These are phyloP conservation scores for Irpex lacteus DNA, from an alignment of 1,284 basidiomycete genomes.

Conservation along the genomic window DNA sequence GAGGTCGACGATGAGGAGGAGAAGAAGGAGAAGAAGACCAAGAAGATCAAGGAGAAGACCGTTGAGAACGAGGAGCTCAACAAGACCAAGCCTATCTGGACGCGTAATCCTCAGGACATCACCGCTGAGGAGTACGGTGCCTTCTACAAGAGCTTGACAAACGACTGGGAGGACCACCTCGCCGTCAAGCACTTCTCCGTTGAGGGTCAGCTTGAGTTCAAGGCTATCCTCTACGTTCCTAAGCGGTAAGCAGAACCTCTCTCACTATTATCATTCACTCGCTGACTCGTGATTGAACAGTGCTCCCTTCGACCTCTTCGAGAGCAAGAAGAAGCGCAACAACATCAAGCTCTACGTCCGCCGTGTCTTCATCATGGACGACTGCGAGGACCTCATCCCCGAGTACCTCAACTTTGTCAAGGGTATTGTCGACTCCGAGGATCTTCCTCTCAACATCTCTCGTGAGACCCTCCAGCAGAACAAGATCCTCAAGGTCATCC, in stretches of 20 bases:
- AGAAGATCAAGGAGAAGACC: constrained; percentile 93
- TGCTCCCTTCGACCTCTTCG: constrained; percentile 98
- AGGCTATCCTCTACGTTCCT: constrained; percentile 96
- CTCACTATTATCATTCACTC: neutral
- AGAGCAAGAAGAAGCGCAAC: constrained; percentile 99
- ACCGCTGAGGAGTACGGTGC: constrained; percentile 89
- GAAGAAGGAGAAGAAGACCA: constrained; percentile 93
- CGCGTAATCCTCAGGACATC: constrained; percentile 95
- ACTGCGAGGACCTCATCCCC: constrained; percentile 99
- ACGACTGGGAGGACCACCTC: constrained; percentile 99
- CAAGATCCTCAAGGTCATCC: constrained; percentile 99
- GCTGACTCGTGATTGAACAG: constrained; percentile 35
- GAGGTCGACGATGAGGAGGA: constrained; percentile 83
- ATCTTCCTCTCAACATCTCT: constrained; percentile 99
- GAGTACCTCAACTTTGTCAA: constrained; percentile 99
- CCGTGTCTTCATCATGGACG: constrained; percentile 99
- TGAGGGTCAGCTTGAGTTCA: constrained; percentile 99
- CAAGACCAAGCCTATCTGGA: constrained; percentile 99
- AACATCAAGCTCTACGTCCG: constrained; percentile 99
- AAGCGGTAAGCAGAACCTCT: constrained; percentile 70
- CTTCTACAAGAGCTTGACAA: constrained; percentile 99
- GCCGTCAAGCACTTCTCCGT: constrained; percentile 99
- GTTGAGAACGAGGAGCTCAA: constrained; percentile 97
- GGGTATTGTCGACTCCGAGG: constrained; percentile 99
- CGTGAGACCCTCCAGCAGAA: constrained; percentile 99